A percentile compares a stretch with the other conserved stretches of the same genome.
Conservation (phyloP, 176 grass and related monocot species). For the Juncus inflexus region DNA sequence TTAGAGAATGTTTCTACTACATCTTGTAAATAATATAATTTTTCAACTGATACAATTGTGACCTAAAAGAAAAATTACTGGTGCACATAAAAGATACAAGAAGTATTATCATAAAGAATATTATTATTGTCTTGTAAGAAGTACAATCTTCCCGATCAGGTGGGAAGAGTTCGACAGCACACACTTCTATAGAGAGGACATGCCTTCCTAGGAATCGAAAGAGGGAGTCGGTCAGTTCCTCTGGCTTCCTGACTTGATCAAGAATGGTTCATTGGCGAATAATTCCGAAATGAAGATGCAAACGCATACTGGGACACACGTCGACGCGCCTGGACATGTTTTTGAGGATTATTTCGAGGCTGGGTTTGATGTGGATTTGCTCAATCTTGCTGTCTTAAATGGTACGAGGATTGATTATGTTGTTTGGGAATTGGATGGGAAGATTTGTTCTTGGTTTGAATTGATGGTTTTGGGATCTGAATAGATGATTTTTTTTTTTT, state of each 20-base stretch:
- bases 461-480: too few species aligned
- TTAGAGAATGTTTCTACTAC: not conserved
- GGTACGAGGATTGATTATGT: slow-evolving; percentile 18
- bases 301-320: slow-evolving; percentile 56
- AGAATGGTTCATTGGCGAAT: slow-evolving; percentile 50
- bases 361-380: slow-evolving; percentile 55
- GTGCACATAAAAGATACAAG: too few species aligned
- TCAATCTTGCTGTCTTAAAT: slow-evolving; percentile 61
- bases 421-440: too few species aligned
- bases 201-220: slow-evolving; percentile 49
- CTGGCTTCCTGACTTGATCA: slow-evolving; percentile 43
- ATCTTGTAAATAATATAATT: not conserved
- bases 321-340: slow-evolving; percentile 61
- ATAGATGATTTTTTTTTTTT: too few species aligned
- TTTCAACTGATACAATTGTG: too few species aligned
- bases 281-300: slow-evolving; percentile 53
- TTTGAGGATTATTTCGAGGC: slow-evolving; percentile 65
- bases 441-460: too few species aligned
- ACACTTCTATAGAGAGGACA: slow-evolving; percentile 53
- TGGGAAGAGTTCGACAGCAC: slow-evolving; percentile 60
- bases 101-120: too few species aligned
- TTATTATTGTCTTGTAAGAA: too few species aligned
- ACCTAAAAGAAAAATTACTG: too few species aligned
- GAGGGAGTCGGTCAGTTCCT: slow-evolving; percentile 53
- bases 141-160: slow-evolving; percentile 16